Evolutionary conservation across 2,329 filamentous ascomycete genomes (phyloP).

Genomic region (Monosporascus sp.): DNA sequence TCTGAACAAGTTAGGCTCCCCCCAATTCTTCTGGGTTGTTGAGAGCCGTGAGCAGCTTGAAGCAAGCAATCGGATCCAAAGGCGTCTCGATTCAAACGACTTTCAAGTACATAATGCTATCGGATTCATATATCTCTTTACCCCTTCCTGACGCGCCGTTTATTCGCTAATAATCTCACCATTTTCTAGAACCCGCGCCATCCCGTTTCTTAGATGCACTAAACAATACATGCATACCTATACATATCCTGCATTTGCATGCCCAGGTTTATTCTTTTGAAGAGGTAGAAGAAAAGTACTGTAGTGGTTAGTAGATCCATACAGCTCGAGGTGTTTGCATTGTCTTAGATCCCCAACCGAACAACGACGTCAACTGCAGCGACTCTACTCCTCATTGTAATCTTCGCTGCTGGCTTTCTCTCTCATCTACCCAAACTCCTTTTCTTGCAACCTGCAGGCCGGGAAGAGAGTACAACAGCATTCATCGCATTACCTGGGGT

Average conservation of each 20-base stretch:
- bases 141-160: not conserved
- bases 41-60: too few species aligned
- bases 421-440: not conserved
- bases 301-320: slow-evolving; percentile 6
- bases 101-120: not conserved
- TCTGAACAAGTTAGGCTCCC: too few species aligned
- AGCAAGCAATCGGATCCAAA: too few species aligned
- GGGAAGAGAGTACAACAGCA: not conserved
- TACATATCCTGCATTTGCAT: not conserved
- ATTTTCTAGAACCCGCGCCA: not conserved
- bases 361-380: not conserved
- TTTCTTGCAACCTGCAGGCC: not conserved
- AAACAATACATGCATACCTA: not conserved
- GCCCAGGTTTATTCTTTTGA: not conserved
- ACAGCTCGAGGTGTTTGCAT: not conserved
- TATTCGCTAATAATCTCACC: not conserved
- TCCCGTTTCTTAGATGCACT: not conserved
- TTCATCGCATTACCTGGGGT: not conserved
- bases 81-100: not conserved
- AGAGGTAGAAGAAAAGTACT: not conserved
- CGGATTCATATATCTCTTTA: too few species aligned
- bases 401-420: slow-evolving; percentile 2
- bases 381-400: not conserved
- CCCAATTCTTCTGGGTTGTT: too few species aligned
- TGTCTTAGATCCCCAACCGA: slow-evolving; percentile 10